Evolutionary conservation across 768 basidiomycete genomes (phyloP).

Genomic region (Mycena kentingensis): DNA sequence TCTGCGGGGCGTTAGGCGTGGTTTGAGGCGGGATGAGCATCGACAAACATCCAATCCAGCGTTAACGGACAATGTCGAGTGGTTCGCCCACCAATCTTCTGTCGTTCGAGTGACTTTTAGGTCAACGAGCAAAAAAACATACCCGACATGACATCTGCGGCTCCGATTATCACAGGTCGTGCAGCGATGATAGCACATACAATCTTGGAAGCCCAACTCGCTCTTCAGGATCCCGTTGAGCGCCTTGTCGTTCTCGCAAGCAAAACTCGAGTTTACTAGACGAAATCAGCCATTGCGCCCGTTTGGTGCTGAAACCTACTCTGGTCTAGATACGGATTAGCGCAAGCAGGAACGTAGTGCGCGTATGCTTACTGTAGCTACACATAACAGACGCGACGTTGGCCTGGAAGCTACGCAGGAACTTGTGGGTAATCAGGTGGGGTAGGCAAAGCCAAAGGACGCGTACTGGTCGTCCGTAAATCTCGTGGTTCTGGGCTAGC

Average conservation of each 20-base stretch:
- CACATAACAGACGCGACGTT: constrained; percentile 20
- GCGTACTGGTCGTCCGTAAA: constrained; percentile 54
- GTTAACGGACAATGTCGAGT: constrained; percentile 57
- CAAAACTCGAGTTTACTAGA: constrained; percentile 56
- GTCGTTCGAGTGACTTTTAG: not conserved
- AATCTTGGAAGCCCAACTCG: constrained; percentile 69
- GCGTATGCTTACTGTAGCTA: constrained; percentile 25
- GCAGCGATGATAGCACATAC: constrained; percentile 34
- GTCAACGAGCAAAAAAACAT: constrained; percentile 2
- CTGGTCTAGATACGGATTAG: too few relatives aligned
- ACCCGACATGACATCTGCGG: constrained; percentile 51
- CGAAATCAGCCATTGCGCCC: not conserved
- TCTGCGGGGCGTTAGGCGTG: constrained; percentile 37
- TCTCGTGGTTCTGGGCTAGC: constrained; percentile 48
- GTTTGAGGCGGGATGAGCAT: not conserved
- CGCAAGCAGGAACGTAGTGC: too few relatives aligned
- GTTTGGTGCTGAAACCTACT: constrained; percentile 12
- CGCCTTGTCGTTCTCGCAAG: constrained; percentile 63
- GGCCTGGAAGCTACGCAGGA: constrained; percentile 17
- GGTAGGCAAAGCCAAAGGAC: not conserved
- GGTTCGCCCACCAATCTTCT: constrained; percentile 68
- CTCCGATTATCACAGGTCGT: not conserved
- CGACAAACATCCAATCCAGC: constrained; percentile 59
- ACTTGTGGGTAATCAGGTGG: constrained; percentile 11
- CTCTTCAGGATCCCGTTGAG: constrained; percentile 65